Evolutionary conservation across 1,139 yeast species (phyloP), one percentile per base, ranked within the genome.

Genomic region (Geotrichum candidum): DNA sequence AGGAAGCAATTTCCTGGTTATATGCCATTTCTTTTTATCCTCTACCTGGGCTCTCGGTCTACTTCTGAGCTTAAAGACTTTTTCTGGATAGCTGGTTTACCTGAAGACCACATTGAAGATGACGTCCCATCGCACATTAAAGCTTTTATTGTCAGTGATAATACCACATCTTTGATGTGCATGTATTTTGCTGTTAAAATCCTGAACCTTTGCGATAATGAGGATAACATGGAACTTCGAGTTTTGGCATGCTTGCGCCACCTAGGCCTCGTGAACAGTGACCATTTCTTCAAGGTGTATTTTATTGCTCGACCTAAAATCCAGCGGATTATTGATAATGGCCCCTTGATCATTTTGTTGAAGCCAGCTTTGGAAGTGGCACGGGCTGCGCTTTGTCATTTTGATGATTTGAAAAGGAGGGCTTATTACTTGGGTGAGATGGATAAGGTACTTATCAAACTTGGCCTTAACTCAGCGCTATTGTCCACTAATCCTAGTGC

Each of bases 131-230:
- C 46, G 35, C 61, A 50, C 18, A 69, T 54, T 66, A 88, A 48
- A 66, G 83, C 48, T 85, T 84, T 22, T 86, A 22, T 60, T 27
- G 77, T 3, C 70, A 77, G 7, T 81, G 79, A 35, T 64, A 77
- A 1, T 56, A 75, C 77, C 1, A 74, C 75, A 35, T 77, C 90
- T 0, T 76, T 77, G 51, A 68, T 84, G 51, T 75, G 83, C 0
- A 72, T 85, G 59, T 77, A 80, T 61, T 82, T 85, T 64, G 84
- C 84, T 11, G 81, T 87, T 0, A 74, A 76, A 54, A 80, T 82
- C 63, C 86, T 84, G 72, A 77, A 77, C 45, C 73, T 80, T 1
- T 81, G 81, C 6, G 74, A 80, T 0, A 80, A 80, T 10, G 84
- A 82, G 68, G 86, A 83, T 60, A 75, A 78, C 7, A 78, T 83